Percentiles rank a stretch among this genome's conserved stretches.
These are phyloP conservation scores for Sanghuangporus sanghuang DNA, from an alignment of 1,284 basidiomycete species.

Conservation along the genomic window DNA sequence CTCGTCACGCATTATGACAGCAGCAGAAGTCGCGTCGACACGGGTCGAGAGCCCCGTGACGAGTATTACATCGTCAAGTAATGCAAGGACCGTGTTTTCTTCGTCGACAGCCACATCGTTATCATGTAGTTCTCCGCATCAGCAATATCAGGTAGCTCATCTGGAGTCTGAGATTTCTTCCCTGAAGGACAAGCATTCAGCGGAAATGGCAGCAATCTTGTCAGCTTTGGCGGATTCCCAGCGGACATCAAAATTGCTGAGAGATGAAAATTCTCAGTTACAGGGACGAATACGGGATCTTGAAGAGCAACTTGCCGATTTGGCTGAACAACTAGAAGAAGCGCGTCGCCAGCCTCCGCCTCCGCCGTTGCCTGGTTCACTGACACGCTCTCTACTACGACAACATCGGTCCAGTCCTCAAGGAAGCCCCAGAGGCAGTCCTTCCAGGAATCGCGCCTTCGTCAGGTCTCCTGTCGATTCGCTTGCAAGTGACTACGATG, in stretches of 20 bases:
- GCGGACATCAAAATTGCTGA: constrained; percentile 49
- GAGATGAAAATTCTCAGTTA: constrained; percentile 64
- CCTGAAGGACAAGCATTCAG: constrained; percentile 58
- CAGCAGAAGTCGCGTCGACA: constrained; percentile 9
- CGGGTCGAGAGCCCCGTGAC: constrained; percentile 15
- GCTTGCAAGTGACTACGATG: not conserved
- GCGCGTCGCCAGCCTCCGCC: constrained; percentile 13
- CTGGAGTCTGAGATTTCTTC: constrained; percentile 31
- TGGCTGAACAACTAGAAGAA: constrained; percentile 17
- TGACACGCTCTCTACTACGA: not conserved
- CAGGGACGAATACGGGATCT: constrained; percentile 47
- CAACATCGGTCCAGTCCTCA: constrained; percentile 1
- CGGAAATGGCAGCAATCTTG: constrained; percentile 64
- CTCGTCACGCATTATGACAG: constrained; percentile 10
- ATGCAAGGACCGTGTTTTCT: constrained; percentile 16
- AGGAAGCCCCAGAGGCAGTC: not conserved
- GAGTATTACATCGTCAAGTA: constrained; percentile 1
- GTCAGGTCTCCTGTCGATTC: not conserved
- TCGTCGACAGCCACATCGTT: constrained; percentile 33
- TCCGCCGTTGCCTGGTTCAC: not conserved
- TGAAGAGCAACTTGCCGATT: constrained; percentile 36
- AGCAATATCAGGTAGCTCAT: constrained; percentile 16
- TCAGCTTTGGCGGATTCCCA: constrained; percentile 69
- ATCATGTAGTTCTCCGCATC: constrained; percentile 28
- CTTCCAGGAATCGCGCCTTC: not conserved